A percentile compares a stretch with the other conserved stretches of the same genome.
Evolutionary conservation across 257 asterid species (phyloP).

Genomic region (Solanum pimpinellifolium): DNA sequence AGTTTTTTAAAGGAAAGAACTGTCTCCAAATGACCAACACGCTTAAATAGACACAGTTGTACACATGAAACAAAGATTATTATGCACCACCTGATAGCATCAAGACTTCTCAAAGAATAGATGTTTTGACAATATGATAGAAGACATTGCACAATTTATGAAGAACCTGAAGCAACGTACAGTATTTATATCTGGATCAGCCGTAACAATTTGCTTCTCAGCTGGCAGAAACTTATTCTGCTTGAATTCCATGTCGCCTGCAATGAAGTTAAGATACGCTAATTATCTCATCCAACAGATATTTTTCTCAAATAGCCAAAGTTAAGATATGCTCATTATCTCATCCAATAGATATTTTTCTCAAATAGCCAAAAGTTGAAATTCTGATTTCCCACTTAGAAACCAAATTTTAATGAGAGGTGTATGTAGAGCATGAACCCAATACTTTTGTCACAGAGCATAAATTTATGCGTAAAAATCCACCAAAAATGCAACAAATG

Average conservation of each 20-base stretch:
- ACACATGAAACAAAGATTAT: neutral
- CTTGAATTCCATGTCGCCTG: constrained; percentile 99
- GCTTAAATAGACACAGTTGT: neutral
- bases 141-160: neutral
- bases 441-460: neutral
- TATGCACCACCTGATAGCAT: neutral
- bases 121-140: neutral
- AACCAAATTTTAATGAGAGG: neutral
- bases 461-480: neutral
- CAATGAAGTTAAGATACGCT: neutral
- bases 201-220: constrained; percentile 85
- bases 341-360: neutral
- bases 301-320: neutral
- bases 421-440: neutral
- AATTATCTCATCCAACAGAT: neutral
- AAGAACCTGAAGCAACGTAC: constrained; percentile 27
- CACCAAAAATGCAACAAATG: neutral
- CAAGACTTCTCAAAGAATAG: neutral
- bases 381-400: neutral
- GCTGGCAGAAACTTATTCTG: constrained; percentile 91
- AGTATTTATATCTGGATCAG: constrained; percentile 76
- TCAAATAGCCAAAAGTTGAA: neutral
- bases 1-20: neutral
- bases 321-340: neutral
- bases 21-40: neutral